Base-by-base conservation (phyloP, 1,284 basidiomycete species). In the Malassezia japonica region DNA sequence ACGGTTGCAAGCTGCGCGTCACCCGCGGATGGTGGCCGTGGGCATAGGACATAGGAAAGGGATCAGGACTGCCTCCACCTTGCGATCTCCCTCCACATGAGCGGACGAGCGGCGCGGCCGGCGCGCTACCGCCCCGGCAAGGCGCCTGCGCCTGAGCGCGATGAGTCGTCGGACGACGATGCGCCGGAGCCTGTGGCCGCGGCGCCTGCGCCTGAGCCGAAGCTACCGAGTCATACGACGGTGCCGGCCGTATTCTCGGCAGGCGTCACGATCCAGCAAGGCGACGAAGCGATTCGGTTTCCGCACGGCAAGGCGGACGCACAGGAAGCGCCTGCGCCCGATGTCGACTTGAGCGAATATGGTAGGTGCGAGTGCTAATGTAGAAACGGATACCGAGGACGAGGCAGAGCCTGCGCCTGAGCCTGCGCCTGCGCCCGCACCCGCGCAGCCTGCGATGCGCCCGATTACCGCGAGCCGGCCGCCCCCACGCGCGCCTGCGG, bases 91-190 rank as follows among this genome's bases (percentile, higher is more conserved):
- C 32, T 33, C 32, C 32, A 33, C 32, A 40, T 40, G 38, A 40
- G 38, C 28, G 38, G 36, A 20, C 27, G 29, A 13, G 7, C 20
- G 15, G 21, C 61, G 2, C 48, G 68, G 7, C 60, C 70, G 8
- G 70, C 65, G 4, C 55, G 70, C 20, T 73, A 73, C 37, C 58
- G 70, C 21, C 65, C 69, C 0, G 70, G 70, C 32, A 66, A 70
- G 53, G 65, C 62, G 15, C 70, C 68, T 10, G 47, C 35, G 18
- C 34, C 32, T 5, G 46, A 24, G 13, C 35, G 4, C 15, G 36
- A n/a, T 1, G 42, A 41, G 25, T 43, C 37, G 15, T 48, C 40
- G 15, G 36, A 45, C 10, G 55, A 58, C 21, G 61, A 61, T 6
- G 55, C 33, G 36, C 36, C 15, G 15, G 24, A 25, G 32, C 25